A percentile compares a stretch with the other conserved stretches of the same genome.
phyloP scores from a whole-genome alignment of 176 grass and related monocot species.

The Phragmites australis region DNA sequence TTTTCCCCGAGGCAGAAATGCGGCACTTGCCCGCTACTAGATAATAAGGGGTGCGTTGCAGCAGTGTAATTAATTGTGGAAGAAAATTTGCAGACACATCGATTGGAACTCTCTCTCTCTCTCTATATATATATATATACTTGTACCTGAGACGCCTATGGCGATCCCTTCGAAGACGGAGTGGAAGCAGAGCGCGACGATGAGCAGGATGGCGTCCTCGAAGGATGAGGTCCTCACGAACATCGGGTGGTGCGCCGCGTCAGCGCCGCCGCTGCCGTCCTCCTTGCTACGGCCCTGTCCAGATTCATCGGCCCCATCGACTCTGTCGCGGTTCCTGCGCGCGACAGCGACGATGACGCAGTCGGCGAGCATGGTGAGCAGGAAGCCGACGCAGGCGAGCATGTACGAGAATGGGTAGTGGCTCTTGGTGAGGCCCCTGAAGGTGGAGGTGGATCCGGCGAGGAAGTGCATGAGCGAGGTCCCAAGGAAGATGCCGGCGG shows the following conservation, averaged over 20 bases:
- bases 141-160: constrained; percentile 70
- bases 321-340: constrained; percentile 17
- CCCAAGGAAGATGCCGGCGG: constrained; percentile 75
- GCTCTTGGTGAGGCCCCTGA: constrained; percentile 45
- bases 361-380: constrained; percentile 81
- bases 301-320: neutral
- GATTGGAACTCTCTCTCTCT: too few relatives aligned
- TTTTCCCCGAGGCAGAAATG: too few relatives aligned
- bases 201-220: constrained; percentile 69
- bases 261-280: neutral
- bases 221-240: constrained; percentile 47
- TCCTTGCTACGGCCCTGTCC: neutral
- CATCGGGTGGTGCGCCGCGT: constrained; percentile 25
- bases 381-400: constrained; percentile 66
- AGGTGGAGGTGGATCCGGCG: constrained; percentile 49
- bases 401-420: constrained; percentile 77
- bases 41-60: too few relatives aligned
- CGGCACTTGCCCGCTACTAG: too few relatives aligned
- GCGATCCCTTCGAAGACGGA: constrained; percentile 92
- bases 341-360: constrained; percentile 44
- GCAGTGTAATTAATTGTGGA: too few relatives aligned
- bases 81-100: too few relatives aligned
- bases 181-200: constrained; percentile 81
- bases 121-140: too few relatives aligned
- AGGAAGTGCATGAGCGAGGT: constrained; percentile 82